These are phyloP conservation scores for Sphaerostilbella broomeana DNA, from an alignment of 2,329 filamentous ascomycete genomes.

Conservation along the genomic window DNA sequence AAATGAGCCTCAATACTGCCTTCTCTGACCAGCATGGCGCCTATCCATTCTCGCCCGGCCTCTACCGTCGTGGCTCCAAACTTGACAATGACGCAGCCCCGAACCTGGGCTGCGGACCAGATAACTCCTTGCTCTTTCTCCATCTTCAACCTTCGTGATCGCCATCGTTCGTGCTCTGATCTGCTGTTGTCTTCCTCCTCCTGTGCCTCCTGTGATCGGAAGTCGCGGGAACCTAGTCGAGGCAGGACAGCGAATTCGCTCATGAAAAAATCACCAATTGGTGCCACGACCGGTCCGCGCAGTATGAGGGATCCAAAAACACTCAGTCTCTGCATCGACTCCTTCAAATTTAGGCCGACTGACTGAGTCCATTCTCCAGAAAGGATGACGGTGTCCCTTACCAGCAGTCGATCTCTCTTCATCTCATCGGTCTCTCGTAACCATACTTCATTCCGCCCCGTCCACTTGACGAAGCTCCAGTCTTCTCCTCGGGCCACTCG, in stretches of 20 bases:
- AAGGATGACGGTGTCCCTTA: conserved; percentile 80
- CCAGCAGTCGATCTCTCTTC: conserved; percentile 53
- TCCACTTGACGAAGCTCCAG: conserved; percentile 78
- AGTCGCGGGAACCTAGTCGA: conserved; percentile 76
- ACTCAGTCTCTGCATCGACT: conserved; percentile 67
- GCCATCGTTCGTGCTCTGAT: conserved; percentile 46
- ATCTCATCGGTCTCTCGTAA: conserved; percentile 26
- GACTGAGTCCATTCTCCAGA: conserved; percentile 44
- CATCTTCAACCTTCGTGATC: conserved; percentile 45
- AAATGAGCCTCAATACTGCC: conserved; percentile 65
- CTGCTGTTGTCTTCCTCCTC: conserved; percentile 29
- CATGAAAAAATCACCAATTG: conserved; percentile 67
- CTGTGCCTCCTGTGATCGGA: conserved; percentile 50
- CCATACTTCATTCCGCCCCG: conserved; percentile 86
- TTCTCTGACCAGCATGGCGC: conserved; percentile 65
- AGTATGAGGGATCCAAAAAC: conserved; percentile 83
- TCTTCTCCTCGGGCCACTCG: conserved; percentile 78
- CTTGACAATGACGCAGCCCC: conserved; percentile 84
- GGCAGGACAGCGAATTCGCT: conserved; percentile 71
- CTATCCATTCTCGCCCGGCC: conserved; percentile 72
- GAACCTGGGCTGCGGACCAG: conserved; percentile 75
- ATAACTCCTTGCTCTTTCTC: conserved; percentile 58
- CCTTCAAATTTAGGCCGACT: conserved; percentile 37
- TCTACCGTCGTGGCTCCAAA: conserved; percentile 81
- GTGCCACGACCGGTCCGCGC: conserved; percentile 61